Conservation (phyloP, 371 early-diverging fungal species). For the Haplosporangium sp. region DNA sequence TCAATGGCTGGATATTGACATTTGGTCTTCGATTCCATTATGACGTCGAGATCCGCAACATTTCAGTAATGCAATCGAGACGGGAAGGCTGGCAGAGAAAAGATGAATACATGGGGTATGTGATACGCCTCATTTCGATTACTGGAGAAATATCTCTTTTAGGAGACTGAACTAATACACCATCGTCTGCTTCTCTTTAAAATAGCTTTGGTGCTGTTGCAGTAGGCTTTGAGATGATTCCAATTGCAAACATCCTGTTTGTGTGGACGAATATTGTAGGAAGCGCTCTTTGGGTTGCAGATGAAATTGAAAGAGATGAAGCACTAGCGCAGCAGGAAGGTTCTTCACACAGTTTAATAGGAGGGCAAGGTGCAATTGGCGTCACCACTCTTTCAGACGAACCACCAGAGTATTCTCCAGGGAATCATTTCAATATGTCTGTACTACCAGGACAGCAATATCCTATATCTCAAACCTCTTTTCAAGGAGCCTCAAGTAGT, state of each 20-base stretch:
- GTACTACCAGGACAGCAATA: background rate
- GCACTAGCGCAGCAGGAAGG: conserved; percentile 16
- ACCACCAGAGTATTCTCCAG: conserved; percentile 10
- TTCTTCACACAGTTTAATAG: conserved; percentile 15
- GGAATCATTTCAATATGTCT: conserved; percentile 5
- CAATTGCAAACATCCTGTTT: conserved; percentile 74
- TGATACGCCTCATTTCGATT: background rate
- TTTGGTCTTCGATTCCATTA: conserved; percentile 44
- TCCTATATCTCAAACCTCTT: background rate
- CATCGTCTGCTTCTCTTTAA: background rate
- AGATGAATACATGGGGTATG: conserved; percentile 27
- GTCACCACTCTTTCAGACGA: background rate
- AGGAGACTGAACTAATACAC: background rate
- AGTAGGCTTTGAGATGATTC: conserved; percentile 73
- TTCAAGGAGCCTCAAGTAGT: conserved; percentile 1
- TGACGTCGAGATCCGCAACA: conserved; percentile 39
- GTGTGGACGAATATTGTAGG: conserved; percentile 85
- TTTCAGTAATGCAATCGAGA: conserved; percentile 27
- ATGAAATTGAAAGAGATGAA: conserved; percentile 64
- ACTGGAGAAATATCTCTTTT: background rate
- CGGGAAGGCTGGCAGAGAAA: conserved; percentile 39
- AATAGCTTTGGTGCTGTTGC: conserved; percentile 72
- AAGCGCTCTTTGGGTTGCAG: conserved; percentile 80
- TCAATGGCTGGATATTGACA: conserved; percentile 49
- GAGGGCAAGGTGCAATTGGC: background rate